Conservation (phyloP, 148 eudicot genomes). For the Persicaria tinctoria region DNA sequence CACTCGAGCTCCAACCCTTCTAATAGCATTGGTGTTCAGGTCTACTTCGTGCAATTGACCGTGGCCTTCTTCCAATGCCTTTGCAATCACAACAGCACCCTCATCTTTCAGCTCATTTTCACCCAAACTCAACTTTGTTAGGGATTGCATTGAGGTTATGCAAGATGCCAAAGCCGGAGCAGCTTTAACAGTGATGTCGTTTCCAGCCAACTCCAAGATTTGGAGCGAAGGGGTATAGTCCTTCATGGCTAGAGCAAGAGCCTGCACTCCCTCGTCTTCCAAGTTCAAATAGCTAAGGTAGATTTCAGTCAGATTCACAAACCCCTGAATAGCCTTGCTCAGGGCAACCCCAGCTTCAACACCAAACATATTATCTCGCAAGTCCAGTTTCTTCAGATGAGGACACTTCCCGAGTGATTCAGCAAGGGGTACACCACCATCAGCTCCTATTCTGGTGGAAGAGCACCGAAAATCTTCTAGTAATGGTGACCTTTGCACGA, state of each 20-base stretch:
- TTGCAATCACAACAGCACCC: constrained; percentile 41
- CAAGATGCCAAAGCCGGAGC: constrained; percentile 40
- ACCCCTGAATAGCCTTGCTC: constrained; percentile 34
- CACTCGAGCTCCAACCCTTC: constrained; percentile 38
- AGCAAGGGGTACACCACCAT: constrained; percentile 46
- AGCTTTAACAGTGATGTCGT: constrained; percentile 45
- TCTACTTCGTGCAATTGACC: constrained; percentile 38
- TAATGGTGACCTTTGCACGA: constrained; percentile 36
- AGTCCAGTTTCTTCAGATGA: constrained; percentile 45
- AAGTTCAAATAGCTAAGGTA: constrained; percentile 58
- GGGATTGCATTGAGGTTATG: constrained; percentile 27
- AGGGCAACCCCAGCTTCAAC: constrained; percentile 41
- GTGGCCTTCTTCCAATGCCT: constrained; percentile 34
- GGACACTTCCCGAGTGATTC: constrained; percentile 41
- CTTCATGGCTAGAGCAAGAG: constrained; percentile 38
- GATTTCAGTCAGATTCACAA: constrained; percentile 38
- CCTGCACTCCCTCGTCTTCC: constrained; percentile 50
- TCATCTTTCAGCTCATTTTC: constrained; percentile 58
- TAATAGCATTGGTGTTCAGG: constrained; percentile 36
- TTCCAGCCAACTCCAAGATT: constrained; percentile 61
- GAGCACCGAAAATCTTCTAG: constrained; percentile 60
- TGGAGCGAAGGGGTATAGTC: constrained; percentile 37
- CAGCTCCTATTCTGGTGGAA: constrained; percentile 50
- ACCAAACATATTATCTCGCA: constrained; percentile 65
- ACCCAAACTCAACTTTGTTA: constrained; percentile 43